These are phyloP conservation scores for Botryotinia globosa DNA, from an alignment of 2,329 filamentous ascomycete genomes.

Conservation along the genomic window DNA sequence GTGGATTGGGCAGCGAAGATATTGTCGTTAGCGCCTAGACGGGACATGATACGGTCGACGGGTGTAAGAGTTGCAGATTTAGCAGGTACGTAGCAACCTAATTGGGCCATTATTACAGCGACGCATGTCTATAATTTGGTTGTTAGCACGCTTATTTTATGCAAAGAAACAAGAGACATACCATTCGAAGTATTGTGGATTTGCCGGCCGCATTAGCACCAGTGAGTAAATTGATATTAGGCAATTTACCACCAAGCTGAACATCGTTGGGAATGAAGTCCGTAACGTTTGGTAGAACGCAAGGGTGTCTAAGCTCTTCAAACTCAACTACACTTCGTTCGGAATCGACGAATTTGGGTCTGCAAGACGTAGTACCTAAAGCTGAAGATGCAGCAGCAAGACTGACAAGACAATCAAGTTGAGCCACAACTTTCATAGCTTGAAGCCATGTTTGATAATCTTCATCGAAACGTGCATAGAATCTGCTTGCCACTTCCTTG, in stretches of 20 bases:
- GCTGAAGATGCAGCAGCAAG: constrained; percentile 83
- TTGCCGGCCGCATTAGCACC: constrained; percentile 97
- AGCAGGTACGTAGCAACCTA: constrained; percentile 89
- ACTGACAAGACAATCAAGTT: constrained; percentile 93
- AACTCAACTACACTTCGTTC: constrained; percentile 89
- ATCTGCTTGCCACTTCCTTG: constrained; percentile 77
- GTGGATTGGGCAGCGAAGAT: constrained; percentile 98
- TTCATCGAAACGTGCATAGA: constrained; percentile 84
- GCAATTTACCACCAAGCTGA: constrained; percentile 71
- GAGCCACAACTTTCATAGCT: constrained; percentile 84
- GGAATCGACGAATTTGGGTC: constrained; percentile 81
- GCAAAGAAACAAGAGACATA: constrained; percentile 43
- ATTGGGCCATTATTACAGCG: constrained; percentile 95
- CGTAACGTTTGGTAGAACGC: constrained; percentile 82
- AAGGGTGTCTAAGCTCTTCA: constrained; percentile 87
- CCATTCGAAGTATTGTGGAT: constrained; percentile 93
- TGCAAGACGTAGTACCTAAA: constrained; percentile 82
- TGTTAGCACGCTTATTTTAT: constrained; percentile 24
- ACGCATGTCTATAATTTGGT: constrained; percentile 67
- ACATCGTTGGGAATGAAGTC: constrained; percentile 98
- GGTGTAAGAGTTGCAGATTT: constrained; percentile 80
- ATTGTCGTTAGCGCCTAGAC: constrained; percentile 95
- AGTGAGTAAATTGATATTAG: constrained; percentile 88
- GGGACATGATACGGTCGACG: constrained; percentile 97
- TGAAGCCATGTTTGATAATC: constrained; percentile 83